These are phyloP conservation scores for Suhomyces choctaworum DNA, from an alignment of 1,139 yeast genomes.

Conservation along the genomic window DNA sequence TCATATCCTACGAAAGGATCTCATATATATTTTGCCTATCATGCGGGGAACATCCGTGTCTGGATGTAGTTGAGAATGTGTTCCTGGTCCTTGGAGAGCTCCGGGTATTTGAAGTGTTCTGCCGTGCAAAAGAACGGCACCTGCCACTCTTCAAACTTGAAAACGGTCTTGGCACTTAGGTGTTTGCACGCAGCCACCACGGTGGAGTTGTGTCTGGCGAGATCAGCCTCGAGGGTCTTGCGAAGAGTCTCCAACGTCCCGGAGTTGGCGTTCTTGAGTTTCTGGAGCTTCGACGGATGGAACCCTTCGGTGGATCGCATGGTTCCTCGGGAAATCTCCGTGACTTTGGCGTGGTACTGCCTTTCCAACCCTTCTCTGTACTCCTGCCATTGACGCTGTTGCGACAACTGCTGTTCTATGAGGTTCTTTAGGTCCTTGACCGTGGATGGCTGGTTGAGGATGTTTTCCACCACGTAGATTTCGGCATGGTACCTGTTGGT, in stretches of 20 bases:
- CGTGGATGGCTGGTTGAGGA: slow-evolving; percentile 6
- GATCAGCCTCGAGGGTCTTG: slow-evolving; percentile 12
- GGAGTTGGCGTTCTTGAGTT: slow-evolving; percentile 10
- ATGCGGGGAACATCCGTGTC: not conserved
- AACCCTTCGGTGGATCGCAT: slow-evolving; percentile 16
- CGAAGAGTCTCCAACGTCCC: slow-evolving; percentile 9
- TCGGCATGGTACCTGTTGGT: slow-evolving; percentile 25
- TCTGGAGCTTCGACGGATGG: slow-evolving; percentile 18
- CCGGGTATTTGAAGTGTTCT: slow-evolving; percentile 26
- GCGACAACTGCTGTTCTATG: slow-evolving; percentile 19
- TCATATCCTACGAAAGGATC: slow-evolving; percentile 20
- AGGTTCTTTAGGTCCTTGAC: slow-evolving; percentile 7
- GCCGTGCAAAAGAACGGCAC: slow-evolving; percentile 30
- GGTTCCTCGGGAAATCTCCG: slow-evolving; percentile 5
- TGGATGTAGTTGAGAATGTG: slow-evolving; percentile 21
- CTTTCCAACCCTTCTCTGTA: slow-evolving; percentile 17
- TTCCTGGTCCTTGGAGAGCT: slow-evolving; percentile 24
- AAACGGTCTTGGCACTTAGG: slow-evolving; percentile 19
- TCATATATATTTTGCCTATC: not conserved
- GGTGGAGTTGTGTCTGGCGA: slow-evolving; percentile 21
- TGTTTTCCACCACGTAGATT: slow-evolving; percentile 15
- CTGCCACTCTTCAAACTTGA: slow-evolving; percentile 18
- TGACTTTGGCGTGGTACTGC: slow-evolving; percentile 12
- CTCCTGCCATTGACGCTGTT: slow-evolving; percentile 20
- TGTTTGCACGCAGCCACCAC: slow-evolving; percentile 17